Evolutionary conservation across 129 eudicot species (phyloP).

Genomic region (Cynara cardunculus): DNA sequence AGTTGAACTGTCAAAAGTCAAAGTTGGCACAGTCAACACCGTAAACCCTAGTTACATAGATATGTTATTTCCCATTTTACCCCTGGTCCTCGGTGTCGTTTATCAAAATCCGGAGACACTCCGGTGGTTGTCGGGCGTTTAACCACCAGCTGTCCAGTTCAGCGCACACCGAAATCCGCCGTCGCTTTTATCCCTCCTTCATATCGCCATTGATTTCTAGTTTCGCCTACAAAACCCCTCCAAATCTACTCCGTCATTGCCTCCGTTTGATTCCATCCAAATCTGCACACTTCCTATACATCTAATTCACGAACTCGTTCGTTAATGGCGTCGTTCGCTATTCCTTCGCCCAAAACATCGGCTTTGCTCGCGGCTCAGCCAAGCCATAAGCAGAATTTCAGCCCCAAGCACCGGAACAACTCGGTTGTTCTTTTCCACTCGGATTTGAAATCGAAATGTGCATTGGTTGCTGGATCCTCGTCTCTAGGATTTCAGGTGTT

Average conservation of each 20-base stretch:
- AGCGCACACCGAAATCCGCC: not conserved
- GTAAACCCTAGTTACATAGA: not conserved
- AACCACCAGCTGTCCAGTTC: not conserved
- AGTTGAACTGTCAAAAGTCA: too few species aligned
- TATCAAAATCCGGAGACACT: not conserved
- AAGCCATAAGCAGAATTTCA: constrained; percentile 22
- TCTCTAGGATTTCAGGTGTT: constrained; percentile 38
- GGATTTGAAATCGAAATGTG: constrained; percentile 31
- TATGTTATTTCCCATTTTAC: not conserved
- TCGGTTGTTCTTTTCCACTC: constrained; percentile 30
- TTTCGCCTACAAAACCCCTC: constrained; percentile 24
- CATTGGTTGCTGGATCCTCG: constrained; percentile 35
- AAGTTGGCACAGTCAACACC: too few species aligned
- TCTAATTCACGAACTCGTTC: not conserved
- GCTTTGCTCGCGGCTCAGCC: constrained; percentile 25
- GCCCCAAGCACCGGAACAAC: constrained; percentile 10
- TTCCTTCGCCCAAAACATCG: constrained; percentile 55
- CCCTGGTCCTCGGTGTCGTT: not conserved
- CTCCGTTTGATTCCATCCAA: not conserved
- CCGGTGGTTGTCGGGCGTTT: not conserved
- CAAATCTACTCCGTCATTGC: constrained; percentile 16
- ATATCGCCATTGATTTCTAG: constrained; percentile 18
- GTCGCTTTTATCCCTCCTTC: constrained; percentile 8
- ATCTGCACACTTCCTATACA: not conserved
- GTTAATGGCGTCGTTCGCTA: constrained; percentile 56